Evolutionary conservation across 257 asterid species (phyloP).

Genomic region (Eustoma russellianum): DNA sequence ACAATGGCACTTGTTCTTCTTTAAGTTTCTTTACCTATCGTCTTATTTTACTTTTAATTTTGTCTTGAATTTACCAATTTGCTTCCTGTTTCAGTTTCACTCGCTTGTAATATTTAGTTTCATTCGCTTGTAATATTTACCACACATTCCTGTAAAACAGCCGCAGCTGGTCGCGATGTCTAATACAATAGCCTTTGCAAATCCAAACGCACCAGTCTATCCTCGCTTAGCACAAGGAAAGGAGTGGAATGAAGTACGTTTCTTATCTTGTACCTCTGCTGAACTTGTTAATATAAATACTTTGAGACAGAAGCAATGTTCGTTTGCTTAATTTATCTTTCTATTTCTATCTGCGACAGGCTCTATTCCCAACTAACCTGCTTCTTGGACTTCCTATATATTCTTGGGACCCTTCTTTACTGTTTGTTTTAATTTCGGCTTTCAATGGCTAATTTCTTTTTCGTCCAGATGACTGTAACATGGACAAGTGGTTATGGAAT

Average conservation of each 20-base stretch:
- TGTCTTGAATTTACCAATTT: background rate
- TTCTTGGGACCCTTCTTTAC: background rate
- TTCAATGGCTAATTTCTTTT: too few relatives aligned
- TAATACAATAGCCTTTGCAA: constrained; percentile 46
- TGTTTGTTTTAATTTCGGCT: background rate
- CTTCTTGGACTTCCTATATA: background rate
- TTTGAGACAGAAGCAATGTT: too few relatives aligned
- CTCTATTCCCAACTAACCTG: background rate
- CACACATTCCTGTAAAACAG: constrained; percentile 27
- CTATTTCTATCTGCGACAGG: background rate
- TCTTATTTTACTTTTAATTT: too few relatives aligned
- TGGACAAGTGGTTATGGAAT: constrained; percentile 89
- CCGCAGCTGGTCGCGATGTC: constrained; percentile 81
- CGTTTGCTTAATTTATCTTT: background rate
- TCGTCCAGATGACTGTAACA: constrained; percentile 77
- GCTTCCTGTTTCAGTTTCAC: background rate
- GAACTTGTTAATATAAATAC: too few relatives aligned
- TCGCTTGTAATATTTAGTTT: background rate
- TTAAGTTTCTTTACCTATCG: too few relatives aligned
- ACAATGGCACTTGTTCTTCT: too few relatives aligned
- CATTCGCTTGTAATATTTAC: background rate
- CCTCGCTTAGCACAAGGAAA: constrained; percentile 96
- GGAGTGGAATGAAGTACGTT: constrained; percentile 80
- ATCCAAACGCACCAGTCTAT: constrained; percentile 89
- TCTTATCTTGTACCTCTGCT: background rate